Base-by-base conservation (phyloP, 2,329 filamentous ascomycete genomes). In the Gnomoniopsis smithogilvyi region DNA sequence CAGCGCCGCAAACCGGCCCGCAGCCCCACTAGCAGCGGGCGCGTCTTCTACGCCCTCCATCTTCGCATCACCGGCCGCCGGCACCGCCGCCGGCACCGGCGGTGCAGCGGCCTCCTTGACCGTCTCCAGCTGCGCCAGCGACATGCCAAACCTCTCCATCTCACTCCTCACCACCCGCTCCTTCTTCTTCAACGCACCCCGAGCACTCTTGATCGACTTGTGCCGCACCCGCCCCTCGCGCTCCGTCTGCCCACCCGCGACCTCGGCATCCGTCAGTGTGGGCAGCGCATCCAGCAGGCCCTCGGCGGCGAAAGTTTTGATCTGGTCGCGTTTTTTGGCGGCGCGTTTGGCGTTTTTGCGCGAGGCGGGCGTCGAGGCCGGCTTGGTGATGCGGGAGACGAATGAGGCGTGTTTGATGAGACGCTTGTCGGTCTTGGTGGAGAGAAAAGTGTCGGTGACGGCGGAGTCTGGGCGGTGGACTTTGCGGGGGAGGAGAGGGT, bases 351-450 rank as follows among this genome's bases (percentile, higher is more conserved):
- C 77, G 10, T 80, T 72, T 69, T 81, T 85, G 56, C 72, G 72
- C 55, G 73, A 67, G 60, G 76, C 65, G 8, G 45, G 30, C 3
- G 58, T 41, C 1, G 58, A 19, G 6, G 68, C 64, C 19, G 68
- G 69, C 65, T 92, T 91, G 64, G 86, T 78, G 67, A 96, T 89
- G 63, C 87, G 89, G 21, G 86, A 88, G 30, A 96, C 79, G 64
- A 98, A 92, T 15, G 87, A 76, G 0, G 89, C 89, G 78, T 91
- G 91, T 70, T 92, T 93, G 67, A 96, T 91, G 36, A 81, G 77
- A 24, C 88, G 89, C 78, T 94, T 96, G 77, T 96, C 91, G 70
- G 84, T 87, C 75, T 97, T 98, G 63, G 82, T 86, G 56, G 86
- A 82, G 62, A 86, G 77, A 73, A 94, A 93, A 61, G 71, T 63